Conservation (phyloP, 176 grass and related monocot species). For the Hordeum vulgare region DNA sequence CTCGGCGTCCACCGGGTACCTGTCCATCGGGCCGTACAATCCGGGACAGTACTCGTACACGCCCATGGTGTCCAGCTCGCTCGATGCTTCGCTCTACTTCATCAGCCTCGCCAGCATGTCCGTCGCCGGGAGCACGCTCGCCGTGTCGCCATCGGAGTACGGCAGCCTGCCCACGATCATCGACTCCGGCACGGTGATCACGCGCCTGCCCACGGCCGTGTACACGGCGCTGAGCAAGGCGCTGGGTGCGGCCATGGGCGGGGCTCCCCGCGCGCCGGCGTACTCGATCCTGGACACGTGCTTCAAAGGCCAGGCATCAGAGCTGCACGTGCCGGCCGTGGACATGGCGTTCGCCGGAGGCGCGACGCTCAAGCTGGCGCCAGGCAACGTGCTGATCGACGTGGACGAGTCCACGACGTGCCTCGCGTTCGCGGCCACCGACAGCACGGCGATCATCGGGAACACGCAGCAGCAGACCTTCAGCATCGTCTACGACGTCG, state of each 20-base stretch:
- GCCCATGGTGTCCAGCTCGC: constrained; percentile 40
- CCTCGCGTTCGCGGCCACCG: constrained; percentile 60
- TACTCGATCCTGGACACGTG: constrained; percentile 71
- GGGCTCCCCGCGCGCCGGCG: constrained; percentile 16
- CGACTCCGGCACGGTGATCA: constrained; percentile 85
- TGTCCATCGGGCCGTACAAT: constrained; percentile 43
- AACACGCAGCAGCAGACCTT: constrained; percentile 92
- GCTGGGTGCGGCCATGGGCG: constrained; percentile 33
- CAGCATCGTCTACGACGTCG: constrained; percentile 61
- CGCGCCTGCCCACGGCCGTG: constrained; percentile 55
- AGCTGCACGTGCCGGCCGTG: constrained; percentile 43
- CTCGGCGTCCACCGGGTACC: constrained; percentile 24
- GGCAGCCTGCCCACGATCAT: constrained; percentile 55
- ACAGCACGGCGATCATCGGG: constrained; percentile 53
- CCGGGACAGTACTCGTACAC: constrained; percentile 29
- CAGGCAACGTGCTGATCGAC: constrained; percentile 50
- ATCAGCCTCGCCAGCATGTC: constrained; percentile 29
- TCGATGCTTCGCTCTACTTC: constrained; percentile 48
- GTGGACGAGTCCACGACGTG: constrained; percentile 61
- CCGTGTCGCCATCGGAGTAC: constrained; percentile 45
- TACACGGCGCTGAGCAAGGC: constrained; percentile 63
- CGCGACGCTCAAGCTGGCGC: constrained; percentile 31
- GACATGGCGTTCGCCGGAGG: constrained; percentile 49
- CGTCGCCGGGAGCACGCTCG: constrained; percentile 25
- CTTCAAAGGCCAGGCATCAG: constrained; percentile 38